Evolutionary conservation across 1,284 basidiomycete species (phyloP).

Genomic region (Stygiomarasmius scandens): DNA sequence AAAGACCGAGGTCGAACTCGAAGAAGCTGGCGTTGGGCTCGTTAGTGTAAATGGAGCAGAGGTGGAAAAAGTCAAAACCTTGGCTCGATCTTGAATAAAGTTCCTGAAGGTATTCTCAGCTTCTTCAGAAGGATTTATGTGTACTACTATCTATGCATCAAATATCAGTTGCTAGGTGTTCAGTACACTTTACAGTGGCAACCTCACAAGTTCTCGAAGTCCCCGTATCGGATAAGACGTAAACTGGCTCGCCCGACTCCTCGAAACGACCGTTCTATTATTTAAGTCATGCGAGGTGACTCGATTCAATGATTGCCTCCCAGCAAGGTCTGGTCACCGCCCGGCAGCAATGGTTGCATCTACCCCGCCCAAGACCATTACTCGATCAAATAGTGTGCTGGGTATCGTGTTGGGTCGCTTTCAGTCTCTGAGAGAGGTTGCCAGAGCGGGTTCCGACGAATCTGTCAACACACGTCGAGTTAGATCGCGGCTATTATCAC

Average conservation of each 20-base stretch:
- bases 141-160: too few species aligned
- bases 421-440: not conserved
- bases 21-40: conserved; percentile 6
- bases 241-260: too few species aligned
- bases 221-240: too few species aligned
- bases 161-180: too few species aligned
- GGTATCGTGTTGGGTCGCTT: not conserved
- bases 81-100: not conserved
- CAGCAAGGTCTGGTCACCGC: too few species aligned
- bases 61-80: conserved; percentile 9
- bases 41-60: conserved; percentile 12
- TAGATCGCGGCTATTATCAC: conserved; percentile 12
- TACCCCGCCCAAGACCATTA: not conserved
- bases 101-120: not conserved
- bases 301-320: too few species aligned
- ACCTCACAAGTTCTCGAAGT: too few species aligned
- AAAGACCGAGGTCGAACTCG: conserved; percentile 25
- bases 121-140: too few species aligned
- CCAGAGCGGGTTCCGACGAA: not conserved
- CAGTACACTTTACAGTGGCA: too few species aligned
- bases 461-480: not conserved
- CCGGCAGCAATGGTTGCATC: too few species aligned
- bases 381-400: conserved; percentile 4
- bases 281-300: too few species aligned
- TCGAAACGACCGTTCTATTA: too few species aligned